Evolutionary conservation across 306 rosid genomes (phyloP).

Genomic region (Prunus dulcis): DNA sequence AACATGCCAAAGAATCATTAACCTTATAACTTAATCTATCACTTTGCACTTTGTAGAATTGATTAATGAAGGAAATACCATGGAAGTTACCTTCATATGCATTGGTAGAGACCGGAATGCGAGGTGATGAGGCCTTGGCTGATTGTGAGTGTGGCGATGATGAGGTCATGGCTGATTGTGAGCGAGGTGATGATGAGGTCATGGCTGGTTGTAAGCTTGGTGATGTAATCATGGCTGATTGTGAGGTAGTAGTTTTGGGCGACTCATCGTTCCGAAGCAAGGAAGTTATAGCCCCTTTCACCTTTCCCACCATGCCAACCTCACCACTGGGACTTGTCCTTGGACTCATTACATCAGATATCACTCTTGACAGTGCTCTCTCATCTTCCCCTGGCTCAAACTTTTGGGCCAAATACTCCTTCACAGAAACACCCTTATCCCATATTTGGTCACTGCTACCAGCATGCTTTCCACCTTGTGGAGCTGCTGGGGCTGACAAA

Average conservation of each 20-base stretch:
- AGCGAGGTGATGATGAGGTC: conserved; percentile 12
- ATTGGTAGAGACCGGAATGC: conserved; percentile 35
- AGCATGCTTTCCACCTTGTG: conserved; percentile 14
- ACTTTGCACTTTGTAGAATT: neutral
- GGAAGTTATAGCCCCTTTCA: conserved; percentile 73
- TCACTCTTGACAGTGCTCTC: conserved; percentile 71
- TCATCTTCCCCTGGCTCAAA: conserved; percentile 95
- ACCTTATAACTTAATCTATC: neutral
- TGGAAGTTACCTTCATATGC: conserved; percentile 49
- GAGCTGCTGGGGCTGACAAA: conserved; percentile 21
- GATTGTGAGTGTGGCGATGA: conserved; percentile 25
- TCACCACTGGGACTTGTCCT: conserved; percentile 48
- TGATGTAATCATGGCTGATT: conserved; percentile 22
- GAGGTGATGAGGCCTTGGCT: conserved; percentile 27
- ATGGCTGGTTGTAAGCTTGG: conserved; percentile 18
- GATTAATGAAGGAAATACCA: neutral
- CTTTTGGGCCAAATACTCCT: conserved; percentile 69
- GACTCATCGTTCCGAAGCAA: conserved; percentile 55
- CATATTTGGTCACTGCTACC: conserved; percentile 35
- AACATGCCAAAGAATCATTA: neutral
- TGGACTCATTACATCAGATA: conserved; percentile 76
- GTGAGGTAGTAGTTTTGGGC: conserved; percentile 9
- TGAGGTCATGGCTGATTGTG: conserved; percentile 15
- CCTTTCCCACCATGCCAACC: conserved; percentile 70
- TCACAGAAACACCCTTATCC: conserved; percentile 78